Base-by-base conservation (phyloP, 179 eudicot genomes). In the Heliamphora pulchella region DNA sequence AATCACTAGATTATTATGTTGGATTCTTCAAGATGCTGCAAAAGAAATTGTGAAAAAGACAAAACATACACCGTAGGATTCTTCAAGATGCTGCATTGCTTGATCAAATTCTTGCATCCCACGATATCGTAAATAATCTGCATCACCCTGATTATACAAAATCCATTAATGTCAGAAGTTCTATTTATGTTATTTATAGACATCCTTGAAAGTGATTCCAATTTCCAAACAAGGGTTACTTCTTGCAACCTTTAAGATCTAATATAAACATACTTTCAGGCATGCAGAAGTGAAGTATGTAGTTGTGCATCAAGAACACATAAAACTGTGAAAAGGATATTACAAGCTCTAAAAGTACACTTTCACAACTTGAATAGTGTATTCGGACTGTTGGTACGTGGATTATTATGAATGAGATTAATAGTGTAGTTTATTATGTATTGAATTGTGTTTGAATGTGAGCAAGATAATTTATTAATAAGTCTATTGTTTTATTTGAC, bases 11-110 rank as follows among this genome's bases (percentile, higher is more conserved):
- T 15, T 31, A 55, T 64, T 14, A 8, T 74, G 18, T 31, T 31
- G 10, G 14, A 75, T 47, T 43, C 17, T 3, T 43, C 10, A 75
- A 57, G 14, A 7, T 1, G 62, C 31, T 58, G 9, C 18, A 44
- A 57, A 41, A 5, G 3, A 1, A 10, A 59, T 20, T 75, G 47
- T 59, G 77, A 79, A 3, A 73, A 44, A 76, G 79, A 13, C 3
- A 62, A 69, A 50, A 88, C 90, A 50, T 93, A 95, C 98, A 78
- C 88, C 88, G 80, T 88, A 92, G 72, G 85, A 84, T 78, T 87
- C 98, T 88, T 96, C 99, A 77, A 96, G 93, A 88, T 94, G 99
- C 63, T 96, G 99, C 94, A 96, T 94, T 82, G 97, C 99, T 53
- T 14, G 88, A 86, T 94, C 99, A 82, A 96, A 96, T 82, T 96